Base-by-base conservation (phyloP, 106 monocot genomes). In the Apostasia shenzhenica region DNA sequence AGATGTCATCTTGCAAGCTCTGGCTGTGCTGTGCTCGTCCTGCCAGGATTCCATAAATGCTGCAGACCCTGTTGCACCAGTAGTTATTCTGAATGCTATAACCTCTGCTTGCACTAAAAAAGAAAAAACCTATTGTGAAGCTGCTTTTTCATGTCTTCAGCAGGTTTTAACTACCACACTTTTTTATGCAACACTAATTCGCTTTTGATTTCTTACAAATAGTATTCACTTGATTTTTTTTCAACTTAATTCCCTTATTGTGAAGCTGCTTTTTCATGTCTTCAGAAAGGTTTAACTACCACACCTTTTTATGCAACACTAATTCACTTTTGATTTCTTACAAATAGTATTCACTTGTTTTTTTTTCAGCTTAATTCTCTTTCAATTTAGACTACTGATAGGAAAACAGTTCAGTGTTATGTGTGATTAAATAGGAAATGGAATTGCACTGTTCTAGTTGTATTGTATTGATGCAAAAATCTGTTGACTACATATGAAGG, bases 231-330 rank as follows among this genome's bases (percentile, higher is more conserved):
- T 26, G 26, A 0, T 26, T 26, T 26, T 26, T 26, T 26, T 26
- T 26, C 26, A 26, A 26, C 26, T 26, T 26, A 26, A 26, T 26
- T 26, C 26, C 26, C 80, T 11, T 99, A 90, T 70, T 81, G 90
- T 55, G 97, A 93, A 81, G 86, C 92, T 73, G 97, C 90, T 72
- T 99, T 99, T 49, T 69, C 75, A 40, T 90, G 86, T 76, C 81
- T 99, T 57, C 57, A 88, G 45, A 63, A 90, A 83, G 97, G 90
- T 70, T 72, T 67, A 55, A 42, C 48, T 69, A 13, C 63, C 8
- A 53, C 26, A n/a, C 56, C 37, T 26, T 26, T 26, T 26, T 26
- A 26, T 26, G 26, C 26, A 26, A 26, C 26, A 26, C 26, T 26
- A 26, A 26, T 26, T 26, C 26, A 26, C 26, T 26, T 26, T 26